Base-by-base conservation (phyloP, 1,284 basidiomycete species). In the Irpex rosettiformis region DNA sequence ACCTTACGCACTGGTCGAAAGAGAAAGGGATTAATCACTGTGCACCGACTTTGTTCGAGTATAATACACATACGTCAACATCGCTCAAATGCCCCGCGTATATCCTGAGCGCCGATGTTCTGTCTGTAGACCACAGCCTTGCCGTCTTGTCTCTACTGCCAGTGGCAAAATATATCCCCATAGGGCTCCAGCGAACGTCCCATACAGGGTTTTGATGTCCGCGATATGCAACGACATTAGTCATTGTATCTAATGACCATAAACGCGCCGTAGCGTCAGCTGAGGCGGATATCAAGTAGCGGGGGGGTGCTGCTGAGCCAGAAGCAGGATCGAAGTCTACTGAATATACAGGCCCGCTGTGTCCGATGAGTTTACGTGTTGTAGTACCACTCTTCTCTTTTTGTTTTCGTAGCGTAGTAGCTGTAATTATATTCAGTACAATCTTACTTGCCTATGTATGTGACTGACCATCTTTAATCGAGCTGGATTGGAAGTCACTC, bases 181-280 rank as follows among this genome's bases (percentile, higher is more conserved):
- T 85, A 5, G 96, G 96, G 64, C 93, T 95, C 97, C 97, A 99
- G 71, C 98, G 89, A 7, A 97, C 94, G 66, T 98, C 96, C 97
- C 97, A 99, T 0, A 99, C 89, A 0, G 97, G 96, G 71, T 97
- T 96, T 70, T 96, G 90, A 69, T 99, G 97, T 0, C 97, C 97
- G 21, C 95, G 84, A 72, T 96, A 99, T 4, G 91, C 94, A 3
- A 96, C 95, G 6, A 99, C 77, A 65, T 97, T 97, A 22, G 91
- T 85, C 80, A 94, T 89, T 1, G 96, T 98, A 67, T 99, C 95
- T 72, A 98, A 78, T 10, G 94, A 96, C 97, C 97, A 99, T 18
- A 99, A 74, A 13, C 97, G 86, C 27, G 90, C 79, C 0, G 96
- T 97, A 1, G 91, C 85, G 71, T 99, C 97, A 54, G 95, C 94